Conservation (phyloP, 805 yeast genomes). For the Yarrowia porcina region DNA sequence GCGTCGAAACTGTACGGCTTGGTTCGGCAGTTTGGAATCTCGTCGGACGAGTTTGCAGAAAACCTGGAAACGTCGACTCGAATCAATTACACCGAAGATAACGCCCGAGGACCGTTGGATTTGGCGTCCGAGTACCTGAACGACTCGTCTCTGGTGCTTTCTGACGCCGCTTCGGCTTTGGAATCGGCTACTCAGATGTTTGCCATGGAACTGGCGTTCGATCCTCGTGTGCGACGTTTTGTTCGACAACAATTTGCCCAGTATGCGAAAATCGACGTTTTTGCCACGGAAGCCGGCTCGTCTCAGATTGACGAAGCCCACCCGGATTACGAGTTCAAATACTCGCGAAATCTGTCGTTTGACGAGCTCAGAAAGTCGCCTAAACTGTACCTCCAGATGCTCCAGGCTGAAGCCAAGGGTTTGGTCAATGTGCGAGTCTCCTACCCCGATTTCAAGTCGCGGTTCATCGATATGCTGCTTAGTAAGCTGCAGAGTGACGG, state of each 20-base stretch:
- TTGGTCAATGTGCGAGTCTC: conserved; percentile 62
- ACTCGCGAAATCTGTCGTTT: conserved; percentile 77
- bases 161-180: conserved; percentile 47
- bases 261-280: conserved; percentile 65
- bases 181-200: conserved; percentile 71
- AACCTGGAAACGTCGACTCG: conserved; percentile 67
- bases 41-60: conserved; percentile 79
- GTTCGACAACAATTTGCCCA: conserved; percentile 56
- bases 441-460: conserved; percentile 46
- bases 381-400: conserved; percentile 80
- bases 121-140: conserved; percentile 45
- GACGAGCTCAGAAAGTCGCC: conserved; percentile 73
- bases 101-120: conserved; percentile 56
- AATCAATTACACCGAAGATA: conserved; percentile 70
- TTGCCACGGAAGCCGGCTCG: conserved; percentile 78
- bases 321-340: conserved; percentile 85
- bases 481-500: conserved; percentile 43
- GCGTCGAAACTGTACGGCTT: conserved; percentile 61
- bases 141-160: conserved; percentile 29
- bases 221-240: conserved; percentile 73
- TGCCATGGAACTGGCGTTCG: conserved; percentile 75
- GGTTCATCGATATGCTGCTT: conserved; percentile 43
- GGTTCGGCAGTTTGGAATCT: conserved; percentile 67
- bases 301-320: conserved; percentile 74
- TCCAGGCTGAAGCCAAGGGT: conserved; percentile 83